Percentiles rank a stretch among this genome's conserved stretches.
Conservation (phyloP, 306 rosid genomes). For the Prosopis cineraria region DNA sequence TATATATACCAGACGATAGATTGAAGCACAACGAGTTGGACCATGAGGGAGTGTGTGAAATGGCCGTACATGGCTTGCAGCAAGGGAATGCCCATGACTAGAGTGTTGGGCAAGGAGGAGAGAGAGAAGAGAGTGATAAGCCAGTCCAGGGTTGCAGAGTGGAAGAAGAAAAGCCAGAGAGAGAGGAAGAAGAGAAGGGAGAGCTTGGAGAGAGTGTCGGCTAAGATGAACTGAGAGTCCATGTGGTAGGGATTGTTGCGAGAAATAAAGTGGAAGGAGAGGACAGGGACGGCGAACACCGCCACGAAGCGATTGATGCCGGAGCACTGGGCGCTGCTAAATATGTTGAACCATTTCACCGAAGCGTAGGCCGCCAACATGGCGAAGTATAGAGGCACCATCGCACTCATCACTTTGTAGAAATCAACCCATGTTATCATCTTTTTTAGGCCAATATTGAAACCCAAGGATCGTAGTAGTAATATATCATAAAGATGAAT, state of each 20-base stretch:
- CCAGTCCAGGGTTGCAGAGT: slow-evolving; percentile 73
- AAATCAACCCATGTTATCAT: slow-evolving; percentile 75
- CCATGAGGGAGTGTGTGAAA: slow-evolving; percentile 70
- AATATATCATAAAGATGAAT: background rate
- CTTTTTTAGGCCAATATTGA: background rate
- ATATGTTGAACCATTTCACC: slow-evolving; percentile 90
- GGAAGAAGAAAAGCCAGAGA: slow-evolving; percentile 53
- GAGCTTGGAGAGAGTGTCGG: slow-evolving; percentile 71
- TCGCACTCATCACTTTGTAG: slow-evolving; percentile 92
- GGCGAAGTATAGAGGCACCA: slow-evolving; percentile 86
- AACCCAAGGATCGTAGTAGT: background rate
- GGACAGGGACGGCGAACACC: slow-evolving; percentile 79
- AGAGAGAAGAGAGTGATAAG: slow-evolving; percentile 82
- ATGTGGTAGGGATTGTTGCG: slow-evolving; percentile 73
- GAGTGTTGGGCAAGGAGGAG: slow-evolving; percentile 77
- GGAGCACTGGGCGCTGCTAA: slow-evolving; percentile 76
- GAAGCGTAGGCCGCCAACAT: slow-evolving; percentile 88
- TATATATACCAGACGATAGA: slow-evolving; percentile 71
- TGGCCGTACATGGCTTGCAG: slow-evolving; percentile 93
- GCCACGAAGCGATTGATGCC: slow-evolving; percentile 97
- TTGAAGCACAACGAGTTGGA: slow-evolving; percentile 86
- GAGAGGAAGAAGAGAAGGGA: slow-evolving; percentile 51
- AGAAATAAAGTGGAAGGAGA: slow-evolving; percentile 88
- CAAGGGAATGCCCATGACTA: slow-evolving; percentile 88
- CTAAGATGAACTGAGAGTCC: slow-evolving; percentile 72